Conservation (phyloP, 805 yeast species). For the Candida manassasensis region DNA sequence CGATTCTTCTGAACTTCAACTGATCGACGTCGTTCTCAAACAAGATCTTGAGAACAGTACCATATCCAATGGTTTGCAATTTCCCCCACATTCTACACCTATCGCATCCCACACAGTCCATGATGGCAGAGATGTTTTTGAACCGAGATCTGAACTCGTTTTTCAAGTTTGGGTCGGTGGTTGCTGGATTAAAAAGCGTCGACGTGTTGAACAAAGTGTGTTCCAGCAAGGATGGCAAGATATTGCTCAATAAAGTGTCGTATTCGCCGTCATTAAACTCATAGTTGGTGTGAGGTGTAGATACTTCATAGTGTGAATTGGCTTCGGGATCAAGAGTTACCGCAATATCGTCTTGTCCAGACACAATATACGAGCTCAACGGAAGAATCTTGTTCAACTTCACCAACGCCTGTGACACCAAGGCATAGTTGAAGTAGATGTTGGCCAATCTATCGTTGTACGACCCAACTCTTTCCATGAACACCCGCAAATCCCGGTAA, state of each 20-base stretch:
- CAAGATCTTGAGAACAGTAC: slow-evolving; percentile 87
- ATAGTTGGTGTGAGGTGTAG: slow-evolving; percentile 41
- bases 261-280: slow-evolving; percentile 18
- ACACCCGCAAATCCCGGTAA: slow-evolving; percentile 76
- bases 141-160: slow-evolving; percentile 84
- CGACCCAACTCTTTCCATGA: slow-evolving; percentile 86
- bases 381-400: slow-evolving; percentile 41
- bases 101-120: slow-evolving; percentile 99
- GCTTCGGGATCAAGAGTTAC: slow-evolving; percentile 9
- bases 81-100: slow-evolving; percentile 98
- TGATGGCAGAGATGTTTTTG: slow-evolving; percentile 82
- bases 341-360: slow-evolving; percentile 17
- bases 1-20: slow-evolving; percentile 66
- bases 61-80: slow-evolving; percentile 94
- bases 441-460: slow-evolving; percentile 86
- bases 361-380: slow-evolving; percentile 22
- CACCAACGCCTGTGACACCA: slow-evolving; percentile 74
- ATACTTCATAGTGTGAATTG: slow-evolving; percentile 35
- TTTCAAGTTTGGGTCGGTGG: slow-evolving; percentile 53
- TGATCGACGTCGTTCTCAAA: slow-evolving; percentile 67
- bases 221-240: slow-evolving; percentile 36
- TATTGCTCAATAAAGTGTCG: slow-evolving; percentile 23
- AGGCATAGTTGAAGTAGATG: slow-evolving; percentile 86
- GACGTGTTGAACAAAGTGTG: slow-evolving; percentile 43
- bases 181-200: slow-evolving; percentile 40